phyloP scores from a whole-genome alignment of 192 early-diverging fungal genomes.

The Podila epicladia region DNA sequence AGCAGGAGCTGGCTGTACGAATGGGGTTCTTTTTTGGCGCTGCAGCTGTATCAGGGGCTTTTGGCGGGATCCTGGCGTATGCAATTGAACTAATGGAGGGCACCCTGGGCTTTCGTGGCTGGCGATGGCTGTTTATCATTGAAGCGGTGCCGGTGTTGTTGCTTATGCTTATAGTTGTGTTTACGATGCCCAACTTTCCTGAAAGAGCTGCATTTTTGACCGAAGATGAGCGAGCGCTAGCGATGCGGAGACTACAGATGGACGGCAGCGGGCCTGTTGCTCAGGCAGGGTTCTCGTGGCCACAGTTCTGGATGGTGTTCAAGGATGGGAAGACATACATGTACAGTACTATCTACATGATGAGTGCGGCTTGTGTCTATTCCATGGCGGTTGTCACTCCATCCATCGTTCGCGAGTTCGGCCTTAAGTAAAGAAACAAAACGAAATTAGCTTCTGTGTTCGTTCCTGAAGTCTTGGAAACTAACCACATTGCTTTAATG shows the following conservation, averaged over 20 bases:
- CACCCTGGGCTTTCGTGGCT: conserved; percentile 51
- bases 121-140: conserved; percentile 67
- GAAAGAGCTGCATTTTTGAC: conserved; percentile 49
- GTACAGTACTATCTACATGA: conserved; percentile 62
- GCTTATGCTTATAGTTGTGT: conserved; percentile 26
- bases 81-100: conserved; percentile 64
- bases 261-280: conserved; percentile 34
- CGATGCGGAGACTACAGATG: conserved; percentile 20
- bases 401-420: conserved; percentile 65
- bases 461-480: no score
- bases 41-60: conserved; percentile 60
- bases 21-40: conserved; percentile 59
- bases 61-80: conserved; percentile 72
- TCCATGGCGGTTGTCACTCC: conserved; percentile 70
- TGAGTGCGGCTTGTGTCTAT: conserved; percentile 61
- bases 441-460: no score
- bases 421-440: no score
- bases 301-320: conserved; percentile 44
- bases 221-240: conserved; percentile 32
- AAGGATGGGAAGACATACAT: conserved; percentile 53
- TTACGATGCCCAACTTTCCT: conserved; percentile 54
- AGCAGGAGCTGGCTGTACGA: conserved; percentile 55
- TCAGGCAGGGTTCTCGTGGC: conserved; percentile 48
- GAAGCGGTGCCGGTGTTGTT: conserved; percentile 56
- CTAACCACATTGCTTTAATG: no score